Base-by-base conservation (phyloP, 805 yeast genomes). In the Zygotorulaspora sp. region DNA sequence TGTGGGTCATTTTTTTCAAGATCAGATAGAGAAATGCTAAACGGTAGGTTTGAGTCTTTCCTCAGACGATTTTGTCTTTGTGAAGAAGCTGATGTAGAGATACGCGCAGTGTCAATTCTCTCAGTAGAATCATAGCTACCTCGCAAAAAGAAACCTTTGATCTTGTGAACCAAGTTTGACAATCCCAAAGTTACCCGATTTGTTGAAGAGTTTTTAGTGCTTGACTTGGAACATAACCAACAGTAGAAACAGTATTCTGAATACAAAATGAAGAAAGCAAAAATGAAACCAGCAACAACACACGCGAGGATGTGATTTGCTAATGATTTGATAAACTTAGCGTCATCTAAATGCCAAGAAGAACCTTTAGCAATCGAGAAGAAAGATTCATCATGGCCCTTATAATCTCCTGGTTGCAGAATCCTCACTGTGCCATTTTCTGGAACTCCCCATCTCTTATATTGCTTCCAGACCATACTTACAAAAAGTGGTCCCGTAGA, bases 261-360 rank as follows among this genome's bases (percentile, higher is more conserved):
- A 40, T 60, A 68, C n/a, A 75, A 55, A 9, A 76, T 43, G 8
- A 62, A 37, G 28, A 66, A 64, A 3, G 80, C 88, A 33, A 81
- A 53, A 12, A 74, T 43, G 48, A 83, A 78, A 1, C 96, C 95
- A 10, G 74, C 75, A 28, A 83, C 54, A 2, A 86, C 84, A 18
- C 88, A 81, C 26, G 81, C 62, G 11, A 77, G 70, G 47, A 89
- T 76, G 61, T 89, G 96, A 47, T 75, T 71, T 12, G 85, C 87
- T 62, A 88, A 64, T 6, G 75, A 65, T 54, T 83, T 78, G 62
- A 88, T 77, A 56, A 85, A 75, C 37, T 77, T 71, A 8, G 96
- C 96, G 61, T 89, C 97, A 48, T 80, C 86, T 53, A 77, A 65
- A 63, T 89, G 97, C 97, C 97, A 89, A 17, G 95, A 83, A 0